These are phyloP conservation scores for Kwoniella shandongensis DNA, from an alignment of 768 basidiomycete species.

Conservation along the genomic window DNA sequence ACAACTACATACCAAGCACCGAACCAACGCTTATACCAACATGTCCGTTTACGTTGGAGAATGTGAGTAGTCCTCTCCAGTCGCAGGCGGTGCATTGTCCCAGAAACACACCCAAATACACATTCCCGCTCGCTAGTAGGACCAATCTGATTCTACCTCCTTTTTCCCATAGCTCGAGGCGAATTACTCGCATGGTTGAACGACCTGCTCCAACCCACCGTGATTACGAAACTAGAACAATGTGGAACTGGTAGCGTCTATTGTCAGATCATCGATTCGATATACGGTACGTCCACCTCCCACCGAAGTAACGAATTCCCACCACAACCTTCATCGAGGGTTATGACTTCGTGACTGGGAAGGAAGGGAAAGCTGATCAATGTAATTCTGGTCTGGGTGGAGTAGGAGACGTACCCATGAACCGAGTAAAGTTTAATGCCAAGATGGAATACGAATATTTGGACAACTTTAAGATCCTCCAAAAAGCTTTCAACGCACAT, in stretches of 20 bases:
- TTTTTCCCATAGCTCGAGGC: conserved; percentile 55
- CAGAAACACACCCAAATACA: neutral
- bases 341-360: too few species aligned
- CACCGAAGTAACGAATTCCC: neutral
- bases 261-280: conserved; percentile 90
- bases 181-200: conserved; percentile 93
- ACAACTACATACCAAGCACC: too few species aligned
- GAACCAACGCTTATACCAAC: too few species aligned
- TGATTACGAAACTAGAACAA: conserved; percentile 90
- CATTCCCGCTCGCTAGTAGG: neutral
- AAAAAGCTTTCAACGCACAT: conserved; percentile 84
- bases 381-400: neutral
- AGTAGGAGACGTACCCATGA: conserved; percentile 84
- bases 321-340: too few species aligned
- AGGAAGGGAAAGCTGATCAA: neutral
- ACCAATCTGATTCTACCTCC: neutral
- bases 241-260: conserved; percentile 75
- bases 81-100: too few species aligned
- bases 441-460: conserved; percentile 92
- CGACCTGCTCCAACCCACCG: conserved; percentile 69
- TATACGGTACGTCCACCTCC: conserved; percentile 67
- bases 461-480: conserved; percentile 92
- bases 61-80: conserved; percentile 30
- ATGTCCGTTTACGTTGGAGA: conserved; percentile 46
- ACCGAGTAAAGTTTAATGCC: conserved; percentile 90